Base-by-base conservation (phyloP, 169 alveolate genomes). In the Blepharisma undulans region DNA sequence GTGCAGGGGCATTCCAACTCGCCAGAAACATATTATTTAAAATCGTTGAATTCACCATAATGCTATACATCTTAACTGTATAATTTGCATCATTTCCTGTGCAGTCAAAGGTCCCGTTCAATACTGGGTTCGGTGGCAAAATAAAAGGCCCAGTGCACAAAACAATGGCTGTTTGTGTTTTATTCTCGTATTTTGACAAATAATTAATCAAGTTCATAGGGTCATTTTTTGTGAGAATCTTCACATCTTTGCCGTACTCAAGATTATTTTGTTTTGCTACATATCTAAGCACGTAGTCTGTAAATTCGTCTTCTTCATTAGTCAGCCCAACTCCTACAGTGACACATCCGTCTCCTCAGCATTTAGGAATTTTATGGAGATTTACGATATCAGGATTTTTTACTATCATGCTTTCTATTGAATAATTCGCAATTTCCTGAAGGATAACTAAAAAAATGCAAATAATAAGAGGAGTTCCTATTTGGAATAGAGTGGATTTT, bases 311-410 rank as follows among this genome's bases (percentile, higher is more conserved):
- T 36, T 32, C 29, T 48, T 81, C 89, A 84, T 8, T 59, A 0
- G 89, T 84, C 14, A 84, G 19, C 16, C 89, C 89, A 33, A 84
- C 16, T 8, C 89, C 89, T 16, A 84, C 22, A 18, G 89, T 84
- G 10, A 61, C 36, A 30, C 89, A 84, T 16, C n/a, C 77, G 8
- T 33, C 12, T 22, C 89, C 89, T 12, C n/a, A 84, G 34, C 89
- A 84, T 60, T 84, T 84, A 8, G 89, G 89, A n/a, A 84, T 84
- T 59, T 72, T 86, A 6, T 8, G 7, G 16, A 66, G 21, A 21
- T 82, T 12, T 5, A 30, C 8, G 8, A 21, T 72, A 14, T 22
- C 61, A 0, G 82, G 82, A n/a, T 86, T 29, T 82, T 25, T 60
- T n/a, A 10, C 27, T 22, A 66, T 27, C 60, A 29, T 66, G 14